phyloP scores from a whole-genome alignment of 305 asterid genomes.

The Fraxinus dipetala region DNA sequence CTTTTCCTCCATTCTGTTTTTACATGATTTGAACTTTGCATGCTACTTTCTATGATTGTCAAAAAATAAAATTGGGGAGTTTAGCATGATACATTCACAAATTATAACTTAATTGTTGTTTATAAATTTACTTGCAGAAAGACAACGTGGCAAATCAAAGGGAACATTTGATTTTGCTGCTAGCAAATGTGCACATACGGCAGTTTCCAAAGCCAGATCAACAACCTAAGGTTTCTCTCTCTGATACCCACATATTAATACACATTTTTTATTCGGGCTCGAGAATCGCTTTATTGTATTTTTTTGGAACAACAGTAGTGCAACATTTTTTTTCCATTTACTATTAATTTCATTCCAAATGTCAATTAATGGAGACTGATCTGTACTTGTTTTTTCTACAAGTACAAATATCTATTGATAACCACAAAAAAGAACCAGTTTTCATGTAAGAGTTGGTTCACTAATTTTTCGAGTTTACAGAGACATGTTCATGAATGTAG shows the following conservation, averaged over 20 bases:
- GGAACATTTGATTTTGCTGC: slow-evolving; percentile 94
- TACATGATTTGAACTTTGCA: background rate
- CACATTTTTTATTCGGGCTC: background rate
- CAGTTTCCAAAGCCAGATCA: slow-evolving; percentile 97
- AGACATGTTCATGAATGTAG: background rate
- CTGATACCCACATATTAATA: background rate
- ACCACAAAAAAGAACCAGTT: background rate
- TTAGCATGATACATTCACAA: background rate
- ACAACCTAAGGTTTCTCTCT: slow-evolving; percentile 76
- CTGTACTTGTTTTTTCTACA: background rate
- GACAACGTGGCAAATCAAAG: slow-evolving; percentile 92
- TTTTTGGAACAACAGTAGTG: background rate
- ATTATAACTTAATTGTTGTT: slow-evolving; percentile 15
- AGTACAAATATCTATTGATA: background rate
- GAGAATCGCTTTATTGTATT: background rate
- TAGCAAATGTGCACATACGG: slow-evolving; percentile 95
- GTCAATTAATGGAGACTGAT: background rate
- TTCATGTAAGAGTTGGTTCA: background rate
- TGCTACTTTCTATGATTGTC: slow-evolving; percentile 12
- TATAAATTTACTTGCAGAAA: slow-evolving; percentile 58
- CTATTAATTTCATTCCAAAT: background rate
- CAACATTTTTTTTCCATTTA: background rate
- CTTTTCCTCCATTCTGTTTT: slow-evolving; percentile 12
- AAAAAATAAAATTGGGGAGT: slow-evolving; percentile 7
- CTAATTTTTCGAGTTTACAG: background rate